A percentile compares a stretch with the other conserved stretches of the same genome.
Conservation (phyloP, 139 green algal genomes). For the Closterium sp. region DNA sequence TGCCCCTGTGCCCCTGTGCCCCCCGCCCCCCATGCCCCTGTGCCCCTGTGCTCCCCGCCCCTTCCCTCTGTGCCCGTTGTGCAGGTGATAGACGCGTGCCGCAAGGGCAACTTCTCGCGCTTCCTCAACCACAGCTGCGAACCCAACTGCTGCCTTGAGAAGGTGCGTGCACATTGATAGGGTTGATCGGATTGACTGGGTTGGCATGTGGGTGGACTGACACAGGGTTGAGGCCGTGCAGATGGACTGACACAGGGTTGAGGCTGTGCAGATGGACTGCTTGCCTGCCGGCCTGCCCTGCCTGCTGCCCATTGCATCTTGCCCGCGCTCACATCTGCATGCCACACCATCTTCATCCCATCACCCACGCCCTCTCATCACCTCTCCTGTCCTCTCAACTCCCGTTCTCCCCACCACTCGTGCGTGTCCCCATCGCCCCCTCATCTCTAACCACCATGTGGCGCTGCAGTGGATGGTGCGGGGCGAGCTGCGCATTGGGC, state of each 20-base stretch:
- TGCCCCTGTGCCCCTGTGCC: background rate
- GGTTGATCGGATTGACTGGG: background rate
- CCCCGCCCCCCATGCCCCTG: background rate
- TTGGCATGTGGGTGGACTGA: background rate
- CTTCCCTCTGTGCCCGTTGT: background rate
- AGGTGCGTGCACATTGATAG: slow-evolving; percentile 52
- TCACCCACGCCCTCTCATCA: background rate
- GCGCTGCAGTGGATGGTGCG: no score
- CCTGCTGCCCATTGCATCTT: background rate
- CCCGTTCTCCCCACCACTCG: background rate
- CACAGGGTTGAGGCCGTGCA: background rate
- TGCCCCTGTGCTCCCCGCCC: background rate
- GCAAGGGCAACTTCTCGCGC: slow-evolving; percentile 84
- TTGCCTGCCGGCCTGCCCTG: background rate
- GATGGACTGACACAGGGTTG: background rate
- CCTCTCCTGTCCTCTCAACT: background rate
- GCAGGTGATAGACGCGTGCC: slow-evolving; percentile 86
- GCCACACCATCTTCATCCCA: background rate
- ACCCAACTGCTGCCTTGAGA: slow-evolving; percentile 97
- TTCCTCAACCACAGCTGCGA: slow-evolving; percentile 99
- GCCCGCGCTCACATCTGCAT: background rate
- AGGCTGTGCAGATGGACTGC: background rate
- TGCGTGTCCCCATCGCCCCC: background rate
- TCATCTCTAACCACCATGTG: no score
- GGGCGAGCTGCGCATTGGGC: slow-evolving; percentile 38